A percentile compares a stretch with the other conserved stretches of the same genome.
Conservation (phyloP, 495 filamentous ascomycete species). For the Hamigera avellanea region DNA sequence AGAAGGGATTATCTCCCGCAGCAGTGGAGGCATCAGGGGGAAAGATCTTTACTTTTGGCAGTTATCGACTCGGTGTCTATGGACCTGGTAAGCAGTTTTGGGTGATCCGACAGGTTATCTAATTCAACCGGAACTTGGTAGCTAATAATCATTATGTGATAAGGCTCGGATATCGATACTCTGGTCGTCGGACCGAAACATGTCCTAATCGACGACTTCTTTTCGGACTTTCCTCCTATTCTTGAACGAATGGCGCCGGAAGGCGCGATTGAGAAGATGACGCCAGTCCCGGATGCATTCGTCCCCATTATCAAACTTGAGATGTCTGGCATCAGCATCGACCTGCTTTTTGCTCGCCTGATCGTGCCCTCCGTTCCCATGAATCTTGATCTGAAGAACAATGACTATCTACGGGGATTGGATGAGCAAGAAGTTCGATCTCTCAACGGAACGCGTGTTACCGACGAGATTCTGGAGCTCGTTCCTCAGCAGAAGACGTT, state of each 20-base stretch:
- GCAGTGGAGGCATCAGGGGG: constrained; percentile 73
- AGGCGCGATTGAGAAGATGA: constrained; percentile 74
- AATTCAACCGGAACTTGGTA: not conserved
- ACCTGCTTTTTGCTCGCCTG: constrained; percentile 84
- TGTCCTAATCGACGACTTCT: constrained; percentile 79
- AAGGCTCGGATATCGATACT: constrained; percentile 94
- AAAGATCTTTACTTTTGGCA: constrained; percentile 89
- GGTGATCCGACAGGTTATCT: not conserved
- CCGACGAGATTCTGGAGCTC: constrained; percentile 76
- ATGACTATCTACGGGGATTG: constrained; percentile 71
- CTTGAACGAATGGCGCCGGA: constrained; percentile 60
- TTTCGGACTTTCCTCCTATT: constrained; percentile 68
- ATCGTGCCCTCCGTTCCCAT: constrained; percentile 57
- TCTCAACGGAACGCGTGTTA: constrained; percentile 87
- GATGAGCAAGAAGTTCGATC: constrained; percentile 79
- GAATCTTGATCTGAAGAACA: constrained; percentile 66
- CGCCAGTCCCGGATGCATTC: constrained; percentile 75
- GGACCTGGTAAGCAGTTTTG: constrained; percentile 51
- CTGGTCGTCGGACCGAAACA: constrained; percentile 84
- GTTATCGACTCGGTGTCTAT: constrained; percentile 87
- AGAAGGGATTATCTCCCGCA: constrained; percentile 62
- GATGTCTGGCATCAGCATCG: constrained; percentile 80
- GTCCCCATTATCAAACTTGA: constrained; percentile 96
- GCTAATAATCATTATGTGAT: constrained; percentile 5
- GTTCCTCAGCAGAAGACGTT: constrained; percentile 87